Conservation (phyloP, 2,329 filamentous ascomycete species). For the Colletotrichum sp. region DNA sequence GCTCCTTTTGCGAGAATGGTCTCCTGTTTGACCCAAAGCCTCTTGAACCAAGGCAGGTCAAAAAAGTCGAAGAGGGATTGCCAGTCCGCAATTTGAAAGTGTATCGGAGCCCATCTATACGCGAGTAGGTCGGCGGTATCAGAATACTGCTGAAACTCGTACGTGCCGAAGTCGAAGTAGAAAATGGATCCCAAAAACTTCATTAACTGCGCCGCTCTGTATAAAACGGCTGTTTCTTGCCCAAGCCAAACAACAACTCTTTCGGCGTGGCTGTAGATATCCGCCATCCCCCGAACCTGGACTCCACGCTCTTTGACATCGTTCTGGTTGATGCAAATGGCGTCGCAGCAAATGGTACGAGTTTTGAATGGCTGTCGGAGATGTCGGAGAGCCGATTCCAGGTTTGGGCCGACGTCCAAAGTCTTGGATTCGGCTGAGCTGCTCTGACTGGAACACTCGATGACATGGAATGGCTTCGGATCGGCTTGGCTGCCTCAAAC, state of each 20-base stretch:
- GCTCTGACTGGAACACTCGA: neutral
- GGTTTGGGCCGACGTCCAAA: neutral
- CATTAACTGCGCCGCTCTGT: neutral
- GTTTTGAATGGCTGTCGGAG: neutral
- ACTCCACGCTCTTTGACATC: constrained; percentile 19
- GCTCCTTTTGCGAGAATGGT: neutral
- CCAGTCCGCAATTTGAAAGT: neutral
- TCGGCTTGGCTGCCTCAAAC: neutral
- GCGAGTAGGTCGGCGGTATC: neutral
- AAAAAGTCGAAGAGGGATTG: neutral
- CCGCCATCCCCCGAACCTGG: constrained; percentile 24
- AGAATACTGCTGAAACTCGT: fast-evolving
- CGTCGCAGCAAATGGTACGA: constrained; percentile 24
- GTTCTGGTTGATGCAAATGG: constrained; percentile 26
- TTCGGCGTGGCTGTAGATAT: constrained; percentile 21
- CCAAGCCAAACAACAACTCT: constrained; percentile 27
- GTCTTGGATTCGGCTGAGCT: neutral
- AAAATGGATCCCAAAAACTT: neutral
- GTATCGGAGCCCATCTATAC: fast-evolving
- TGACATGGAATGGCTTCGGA: neutral
- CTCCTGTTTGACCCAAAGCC: neutral
- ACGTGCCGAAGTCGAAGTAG: fast-evolving
- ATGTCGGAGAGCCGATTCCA: neutral
- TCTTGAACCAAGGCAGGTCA: neutral
- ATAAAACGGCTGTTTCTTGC: constrained; percentile 10